Conservation (phyloP, 2,329 filamentous ascomycete genomes). For the Chalara sp. region DNA sequence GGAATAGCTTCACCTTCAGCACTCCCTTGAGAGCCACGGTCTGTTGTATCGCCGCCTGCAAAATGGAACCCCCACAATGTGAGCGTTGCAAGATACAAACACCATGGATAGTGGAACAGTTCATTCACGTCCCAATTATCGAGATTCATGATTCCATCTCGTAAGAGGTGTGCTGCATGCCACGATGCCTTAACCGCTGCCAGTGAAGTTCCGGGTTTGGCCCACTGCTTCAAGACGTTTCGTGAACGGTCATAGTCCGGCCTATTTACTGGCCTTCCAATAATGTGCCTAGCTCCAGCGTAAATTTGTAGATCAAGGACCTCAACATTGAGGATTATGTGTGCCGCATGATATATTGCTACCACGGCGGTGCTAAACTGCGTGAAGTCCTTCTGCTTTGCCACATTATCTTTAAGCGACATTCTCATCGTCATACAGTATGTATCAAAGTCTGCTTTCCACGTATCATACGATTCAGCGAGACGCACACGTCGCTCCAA, state of each 20-base stretch:
- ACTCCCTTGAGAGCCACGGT: background rate
- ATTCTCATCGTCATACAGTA: conserved; percentile 37
- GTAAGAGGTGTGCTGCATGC: conserved; percentile 46
- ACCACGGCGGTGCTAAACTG: conserved; percentile 42
- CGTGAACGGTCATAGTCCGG: conserved; percentile 43
- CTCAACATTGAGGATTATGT: conserved; percentile 49
- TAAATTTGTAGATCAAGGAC: conserved; percentile 57
- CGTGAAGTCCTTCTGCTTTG: conserved; percentile 33
- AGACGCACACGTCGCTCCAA: conserved; percentile 30
- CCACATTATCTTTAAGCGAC: conserved; percentile 24
- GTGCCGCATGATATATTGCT: conserved; percentile 51
- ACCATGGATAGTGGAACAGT: conserved; percentile 56
- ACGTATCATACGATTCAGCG: conserved; percentile 45
- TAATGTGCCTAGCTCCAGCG: conserved; percentile 51
- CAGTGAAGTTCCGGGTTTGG: conserved; percentile 19
- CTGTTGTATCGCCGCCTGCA: conserved; percentile 16
- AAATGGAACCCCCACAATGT: conserved; percentile 53
- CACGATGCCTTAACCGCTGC: conserved; percentile 39
- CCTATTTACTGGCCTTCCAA: conserved; percentile 46
- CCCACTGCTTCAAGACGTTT: conserved; percentile 45
- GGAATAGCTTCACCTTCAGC: background rate
- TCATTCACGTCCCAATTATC: conserved; percentile 44
- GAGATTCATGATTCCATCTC: conserved; percentile 41
- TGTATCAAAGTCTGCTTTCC: conserved; percentile 50
- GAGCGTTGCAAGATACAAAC: conserved; percentile 51